A percentile compares a stretch with the other conserved stretches of the same genome.
These are phyloP conservation scores for Puya raimondii DNA, from an alignment of 176 grass and related monocot genomes.

Conservation along the genomic window DNA sequence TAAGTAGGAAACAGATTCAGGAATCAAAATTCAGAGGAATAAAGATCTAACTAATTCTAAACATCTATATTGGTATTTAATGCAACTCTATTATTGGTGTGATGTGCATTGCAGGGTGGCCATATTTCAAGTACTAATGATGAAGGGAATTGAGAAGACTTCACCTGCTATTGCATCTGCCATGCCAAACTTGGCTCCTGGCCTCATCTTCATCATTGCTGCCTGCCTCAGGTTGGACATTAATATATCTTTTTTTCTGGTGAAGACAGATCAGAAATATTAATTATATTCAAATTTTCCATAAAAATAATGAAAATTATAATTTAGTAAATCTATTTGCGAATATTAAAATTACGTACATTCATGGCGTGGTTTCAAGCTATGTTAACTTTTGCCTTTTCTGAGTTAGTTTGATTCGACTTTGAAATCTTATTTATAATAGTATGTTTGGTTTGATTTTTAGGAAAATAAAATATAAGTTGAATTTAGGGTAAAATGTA, in stretches of 20 bases:
- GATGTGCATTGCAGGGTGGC: constrained; percentile 23
- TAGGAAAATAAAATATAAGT: too few species aligned
- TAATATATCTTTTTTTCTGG: not conserved
- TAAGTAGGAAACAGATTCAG: too few species aligned
- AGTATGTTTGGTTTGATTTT: too few species aligned
- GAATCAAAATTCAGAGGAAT: not conserved
- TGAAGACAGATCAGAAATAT: not conserved
- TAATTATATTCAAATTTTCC: too few species aligned
- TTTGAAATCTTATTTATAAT: too few species aligned
- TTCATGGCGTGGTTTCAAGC: too few species aligned
- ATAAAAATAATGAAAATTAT: too few species aligned
- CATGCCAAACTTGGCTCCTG: constrained; percentile 55
- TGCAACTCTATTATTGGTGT: not conserved
- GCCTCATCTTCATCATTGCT: constrained; percentile 53
- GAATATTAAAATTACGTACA: too few species aligned
- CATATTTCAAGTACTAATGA: constrained; percentile 43
- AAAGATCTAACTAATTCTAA: not conserved
- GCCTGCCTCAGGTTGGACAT: constrained; percentile 37
- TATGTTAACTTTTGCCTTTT: too few species aligned
- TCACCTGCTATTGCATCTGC: constrained; percentile 54
- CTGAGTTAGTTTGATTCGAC: too few species aligned
- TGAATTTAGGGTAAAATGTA: too few species aligned
- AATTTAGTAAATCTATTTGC: too few species aligned
- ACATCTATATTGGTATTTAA: not conserved
- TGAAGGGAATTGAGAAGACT: constrained; percentile 45